Evolutionary conservation across 306 rosid species (phyloP).

Genomic region (Urtica urens): DNA sequence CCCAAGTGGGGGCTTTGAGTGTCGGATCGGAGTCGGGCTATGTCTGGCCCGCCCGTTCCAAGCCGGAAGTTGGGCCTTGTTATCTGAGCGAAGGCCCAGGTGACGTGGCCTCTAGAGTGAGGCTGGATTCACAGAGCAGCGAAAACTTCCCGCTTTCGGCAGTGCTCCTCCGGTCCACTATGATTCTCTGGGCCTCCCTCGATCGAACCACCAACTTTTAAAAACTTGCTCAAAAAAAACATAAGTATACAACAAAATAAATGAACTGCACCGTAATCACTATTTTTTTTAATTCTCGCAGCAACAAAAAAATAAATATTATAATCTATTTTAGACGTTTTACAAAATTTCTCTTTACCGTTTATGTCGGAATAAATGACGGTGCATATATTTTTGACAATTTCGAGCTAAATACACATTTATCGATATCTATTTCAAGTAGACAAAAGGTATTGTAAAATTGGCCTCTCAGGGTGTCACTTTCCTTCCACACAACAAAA

Average conservation of each 20-base stretch:
- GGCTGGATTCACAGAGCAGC: slow-evolving; percentile 1
- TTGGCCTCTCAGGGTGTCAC: slow-evolving; percentile 27
- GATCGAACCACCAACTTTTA: neutral
- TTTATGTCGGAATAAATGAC: too few species aligned
- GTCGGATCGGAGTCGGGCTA: neutral
- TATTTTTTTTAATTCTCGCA: too few species aligned
- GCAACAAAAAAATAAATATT: too few species aligned
- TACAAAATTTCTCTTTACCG: too few species aligned
- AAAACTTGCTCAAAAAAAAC: too few species aligned
- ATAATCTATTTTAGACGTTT: too few species aligned
- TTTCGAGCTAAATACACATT: too few species aligned
- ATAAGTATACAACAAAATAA: too few species aligned
- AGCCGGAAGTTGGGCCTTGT: neutral
- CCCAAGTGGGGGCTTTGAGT: neutral
- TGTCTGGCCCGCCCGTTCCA: neutral
- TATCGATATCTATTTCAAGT: too few species aligned
- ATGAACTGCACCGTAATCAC: too few species aligned
- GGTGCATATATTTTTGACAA: too few species aligned
- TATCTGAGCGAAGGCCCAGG: neutral
- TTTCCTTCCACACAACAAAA: slow-evolving; percentile 6
- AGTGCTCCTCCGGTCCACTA: neutral
- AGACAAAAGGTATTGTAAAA: too few species aligned
- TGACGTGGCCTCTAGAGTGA: neutral
- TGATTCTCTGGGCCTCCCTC: neutral
- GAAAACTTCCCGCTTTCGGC: neutral